These are phyloP conservation scores for Ramichloridium luteum DNA, from an alignment of 2,329 filamentous ascomycete genomes.

Conservation along the genomic window DNA sequence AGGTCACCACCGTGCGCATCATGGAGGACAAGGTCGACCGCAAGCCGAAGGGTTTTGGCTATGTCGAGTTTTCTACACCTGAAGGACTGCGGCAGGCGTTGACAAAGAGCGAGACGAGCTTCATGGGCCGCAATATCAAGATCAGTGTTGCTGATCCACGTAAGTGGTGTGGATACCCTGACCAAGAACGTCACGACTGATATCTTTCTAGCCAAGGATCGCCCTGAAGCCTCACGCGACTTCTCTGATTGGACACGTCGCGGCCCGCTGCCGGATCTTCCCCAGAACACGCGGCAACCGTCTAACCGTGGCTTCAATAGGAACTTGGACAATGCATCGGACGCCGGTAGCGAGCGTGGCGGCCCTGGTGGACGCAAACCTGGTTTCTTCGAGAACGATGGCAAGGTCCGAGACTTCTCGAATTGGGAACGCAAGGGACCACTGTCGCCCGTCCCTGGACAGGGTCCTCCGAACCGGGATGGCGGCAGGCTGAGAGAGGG, in stretches of 20 bases:
- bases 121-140: slow-evolving; percentile 80
- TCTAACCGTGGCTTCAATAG: slow-evolving; percentile 37
- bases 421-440: slow-evolving; percentile 96
- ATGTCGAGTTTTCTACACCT: slow-evolving; percentile 80
- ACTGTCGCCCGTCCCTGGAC: slow-evolving; percentile 54
- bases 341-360: slow-evolving; percentile 42
- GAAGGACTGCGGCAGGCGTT: slow-evolving; percentile 90
- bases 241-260: slow-evolving; percentile 86
- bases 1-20: slow-evolving; percentile 82
- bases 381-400: slow-evolving; percentile 55
- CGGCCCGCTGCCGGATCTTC: slow-evolving; percentile 70
- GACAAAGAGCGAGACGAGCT: slow-evolving; percentile 64
- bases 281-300: slow-evolving; percentile 33
- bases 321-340: slow-evolving; percentile 29
- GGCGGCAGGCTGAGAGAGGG: slow-evolving; percentile 50
- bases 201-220: slow-evolving; percentile 60
- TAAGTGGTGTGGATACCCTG: slow-evolving; percentile 41
- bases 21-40: slow-evolving; percentile 91
- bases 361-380: slow-evolving; percentile 47
- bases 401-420: slow-evolving; percentile 65
- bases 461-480: slow-evolving; percentile 36
- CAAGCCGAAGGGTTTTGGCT: slow-evolving; percentile 95
- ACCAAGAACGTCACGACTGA: slow-evolving; percentile 15
- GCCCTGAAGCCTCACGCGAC: slow-evolving; percentile 58
- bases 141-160: slow-evolving; percentile 96